Base-by-base conservation (phyloP, 2,329 filamentous ascomycete genomes). In the Fusarium tjaetaba region DNA sequence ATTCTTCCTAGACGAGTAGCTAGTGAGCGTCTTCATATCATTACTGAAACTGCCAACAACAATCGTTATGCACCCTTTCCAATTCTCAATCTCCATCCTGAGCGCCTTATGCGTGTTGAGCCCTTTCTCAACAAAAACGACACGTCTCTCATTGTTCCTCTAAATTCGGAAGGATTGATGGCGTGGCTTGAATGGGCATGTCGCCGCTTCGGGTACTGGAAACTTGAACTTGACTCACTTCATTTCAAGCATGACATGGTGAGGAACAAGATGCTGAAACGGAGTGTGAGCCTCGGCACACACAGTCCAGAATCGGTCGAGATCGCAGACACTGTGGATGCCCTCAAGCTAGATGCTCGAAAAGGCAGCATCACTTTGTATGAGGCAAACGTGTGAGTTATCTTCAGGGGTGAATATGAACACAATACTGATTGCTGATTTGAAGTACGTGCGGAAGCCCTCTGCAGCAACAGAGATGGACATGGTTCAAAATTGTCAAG, bases 401-500 rank as follows among this genome's bases (percentile, higher is more conserved):
- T 11, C 20, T 34, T 36, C 9, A 34, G 32, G n/a, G 4, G 30
- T 11, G 26, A 18, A 48, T 16, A 30, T 34, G 32, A 32, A 15
- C 55, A 42, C 34, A 4, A 16, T 24, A 39, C 59, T 73, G 20
- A 73, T 34, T 48, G 14, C 14, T 11, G 14, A 10, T 43, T 22
- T 42, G 38, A 52, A 61, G 68, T 22, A 10, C 46, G 15, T 39
- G 34, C 16, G 56, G 49, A 28, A 45, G 28, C 6, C 68, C 56
- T 11, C 38, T 24, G 26, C n/a, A 28, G 13, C 15, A 43, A 14
- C 70, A 66, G 24, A 72, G 36, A 4, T 79, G 77, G 77, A 56
- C 59, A 18, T 79, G 77, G 77, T 70, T 79, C 65, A 73, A 73
- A 30, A 77, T 79, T 41, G 46, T 48, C 39, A 79, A 76, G 53